Evolutionary conservation across 192 early-diverging fungal species (phyloP).

Genomic region (Coemansia sp.): DNA sequence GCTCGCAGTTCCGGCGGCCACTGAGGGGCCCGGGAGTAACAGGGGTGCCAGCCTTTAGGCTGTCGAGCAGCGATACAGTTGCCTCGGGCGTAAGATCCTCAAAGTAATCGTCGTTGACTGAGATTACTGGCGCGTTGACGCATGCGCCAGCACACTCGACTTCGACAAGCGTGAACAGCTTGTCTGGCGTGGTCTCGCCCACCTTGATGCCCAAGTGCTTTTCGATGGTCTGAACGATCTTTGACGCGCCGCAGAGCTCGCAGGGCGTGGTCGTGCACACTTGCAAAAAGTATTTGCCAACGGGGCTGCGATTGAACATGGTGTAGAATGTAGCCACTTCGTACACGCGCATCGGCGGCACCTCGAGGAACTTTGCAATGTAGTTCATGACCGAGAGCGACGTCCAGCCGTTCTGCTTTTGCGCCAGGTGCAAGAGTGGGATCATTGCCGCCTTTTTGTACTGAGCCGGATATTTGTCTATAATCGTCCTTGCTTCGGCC

Average conservation of each 20-base stretch:
- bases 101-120: slow-evolving; percentile 98
- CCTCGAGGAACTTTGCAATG: slow-evolving; percentile 89
- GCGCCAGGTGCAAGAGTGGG: slow-evolving; percentile 91
- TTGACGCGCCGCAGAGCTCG: slow-evolving; percentile 88
- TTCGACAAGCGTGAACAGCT: slow-evolving; percentile 96
- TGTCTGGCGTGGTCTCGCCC: slow-evolving; percentile 91
- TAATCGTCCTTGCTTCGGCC: slow-evolving; percentile 76
- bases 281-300: slow-evolving; percentile 98
- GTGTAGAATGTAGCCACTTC: slow-evolving; percentile 99
- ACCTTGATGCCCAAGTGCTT: slow-evolving; percentile 87
- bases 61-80: slow-evolving; percentile 83
- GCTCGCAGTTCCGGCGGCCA: slow-evolving; percentile 88
- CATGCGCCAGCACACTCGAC: slow-evolving; percentile 99
- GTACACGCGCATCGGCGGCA: slow-evolving; percentile 98
- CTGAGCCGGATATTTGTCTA: slow-evolving; percentile 93
- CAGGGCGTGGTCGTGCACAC: slow-evolving; percentile 99
- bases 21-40: slow-evolving; percentile 80
- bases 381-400: slow-evolving; percentile 95
- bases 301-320: slow-evolving; percentile 98
- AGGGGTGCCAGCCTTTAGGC: slow-evolving; percentile 74
- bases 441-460: slow-evolving; percentile 98
- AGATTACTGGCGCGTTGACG: slow-evolving; percentile 95
- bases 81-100: slow-evolving; percentile 95
- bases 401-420: slow-evolving; percentile 94
- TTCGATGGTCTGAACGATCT: slow-evolving; percentile 86